Evolutionary conservation across 75 land plant genomes (phyloP).

Genomic region (Pinus taeda): DNA sequence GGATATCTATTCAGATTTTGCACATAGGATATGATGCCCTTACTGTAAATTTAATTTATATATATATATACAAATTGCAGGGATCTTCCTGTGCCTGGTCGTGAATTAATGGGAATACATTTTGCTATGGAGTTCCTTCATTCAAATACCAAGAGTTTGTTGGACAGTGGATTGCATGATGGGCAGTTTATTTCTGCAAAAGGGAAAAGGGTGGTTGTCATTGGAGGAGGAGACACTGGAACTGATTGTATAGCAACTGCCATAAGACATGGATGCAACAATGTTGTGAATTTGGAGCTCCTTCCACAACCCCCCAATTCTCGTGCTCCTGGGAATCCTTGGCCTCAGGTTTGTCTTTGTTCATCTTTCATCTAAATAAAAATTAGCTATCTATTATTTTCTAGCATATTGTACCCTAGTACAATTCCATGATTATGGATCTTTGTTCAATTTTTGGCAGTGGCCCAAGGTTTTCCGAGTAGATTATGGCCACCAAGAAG

Average conservation of each 20-base stretch:
- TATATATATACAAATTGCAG: constrained; percentile 31
- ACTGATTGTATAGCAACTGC: constrained; percentile 97
- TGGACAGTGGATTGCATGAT: constrained; percentile 85
- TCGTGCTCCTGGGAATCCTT: constrained; percentile 94
- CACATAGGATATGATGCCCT: background rate
- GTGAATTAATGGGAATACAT: constrained; percentile 83
- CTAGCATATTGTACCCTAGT: background rate
- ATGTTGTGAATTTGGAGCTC: constrained; percentile 83
- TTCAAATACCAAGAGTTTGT: constrained; percentile 93
- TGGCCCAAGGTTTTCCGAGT: constrained; percentile 96
- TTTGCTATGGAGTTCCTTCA: constrained; percentile 99
- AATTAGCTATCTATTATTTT: background rate
- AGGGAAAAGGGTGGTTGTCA: constrained; percentile 94
- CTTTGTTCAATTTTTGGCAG: constrained; percentile 32
- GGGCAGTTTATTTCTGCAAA: constrained; percentile 93
- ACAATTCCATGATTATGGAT: background rate
- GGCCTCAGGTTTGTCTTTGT: constrained; percentile 84
- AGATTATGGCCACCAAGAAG: constrained; percentile 98
- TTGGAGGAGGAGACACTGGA: constrained; percentile 99
- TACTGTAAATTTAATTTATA: background rate
- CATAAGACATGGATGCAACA: constrained; percentile 82
- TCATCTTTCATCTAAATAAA: background rate
- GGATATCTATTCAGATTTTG: background rate
- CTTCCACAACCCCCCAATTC: constrained; percentile 81
- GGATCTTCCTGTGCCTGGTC: constrained; percentile 89